A percentile compares a stretch with the other conserved stretches of the same genome.
Evolutionary conservation across 2,329 filamentous ascomycete genomes (phyloP).

Genomic region (Pseudogymnoascus sp.): DNA sequence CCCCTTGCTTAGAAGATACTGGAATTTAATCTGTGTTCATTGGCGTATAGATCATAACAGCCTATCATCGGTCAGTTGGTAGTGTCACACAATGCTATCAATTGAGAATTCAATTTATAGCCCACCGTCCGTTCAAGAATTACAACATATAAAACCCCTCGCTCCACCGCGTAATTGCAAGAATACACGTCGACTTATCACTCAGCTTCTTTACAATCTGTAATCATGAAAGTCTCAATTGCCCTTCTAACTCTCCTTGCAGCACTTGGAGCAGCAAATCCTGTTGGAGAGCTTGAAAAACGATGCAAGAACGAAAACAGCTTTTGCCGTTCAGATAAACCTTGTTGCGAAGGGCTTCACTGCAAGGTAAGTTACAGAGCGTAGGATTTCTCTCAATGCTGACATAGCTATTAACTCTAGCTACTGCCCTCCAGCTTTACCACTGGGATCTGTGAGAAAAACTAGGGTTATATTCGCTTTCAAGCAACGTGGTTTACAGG

Average conservation of each 20-base stretch:
- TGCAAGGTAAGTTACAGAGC: not conserved
- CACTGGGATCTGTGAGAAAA: not conserved
- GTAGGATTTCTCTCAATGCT: not conserved
- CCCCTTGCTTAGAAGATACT: not conserved
- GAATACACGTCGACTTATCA: not conserved
- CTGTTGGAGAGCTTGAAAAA: not conserved
- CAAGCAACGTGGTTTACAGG: not conserved
- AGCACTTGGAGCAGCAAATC: not conserved
- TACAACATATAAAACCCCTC: not conserved
- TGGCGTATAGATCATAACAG: not conserved
- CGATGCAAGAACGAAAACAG: not conserved
- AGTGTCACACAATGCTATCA: not conserved
- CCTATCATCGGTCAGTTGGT: not conserved
- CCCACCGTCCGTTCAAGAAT: not conserved
- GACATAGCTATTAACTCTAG: not conserved
- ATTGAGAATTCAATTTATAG: not conserved
- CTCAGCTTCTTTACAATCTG: not conserved
- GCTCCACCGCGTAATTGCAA: not conserved
- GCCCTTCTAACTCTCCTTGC: not conserved
- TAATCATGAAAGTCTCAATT: not conserved
- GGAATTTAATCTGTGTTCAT: not conserved
- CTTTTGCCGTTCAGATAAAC: not conserved
- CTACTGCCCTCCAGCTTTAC: not conserved
- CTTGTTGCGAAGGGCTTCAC: not conserved
- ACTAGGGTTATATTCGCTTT: not conserved